phyloP scores from a whole-genome alignment of 2,329 filamentous ascomycete species.

The Dichotomopilus funicola region DNA sequence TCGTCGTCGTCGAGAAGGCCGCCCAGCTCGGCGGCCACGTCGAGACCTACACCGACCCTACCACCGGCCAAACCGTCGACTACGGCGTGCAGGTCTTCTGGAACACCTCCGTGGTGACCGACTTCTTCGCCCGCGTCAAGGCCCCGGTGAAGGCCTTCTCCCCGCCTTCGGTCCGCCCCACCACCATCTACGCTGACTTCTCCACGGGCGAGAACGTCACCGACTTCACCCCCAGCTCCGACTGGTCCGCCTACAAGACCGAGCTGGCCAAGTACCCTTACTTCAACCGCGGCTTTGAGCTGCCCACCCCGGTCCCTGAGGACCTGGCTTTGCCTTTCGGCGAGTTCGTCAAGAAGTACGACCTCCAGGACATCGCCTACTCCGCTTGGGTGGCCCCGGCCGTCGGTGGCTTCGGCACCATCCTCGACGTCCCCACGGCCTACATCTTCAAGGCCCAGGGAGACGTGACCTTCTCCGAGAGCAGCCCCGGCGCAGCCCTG shows the following conservation, averaged over 20 bases:
- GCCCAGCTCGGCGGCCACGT: not conserved
- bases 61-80: not conserved
- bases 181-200: not conserved
- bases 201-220: not conserved
- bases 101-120: not conserved
- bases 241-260: not conserved
- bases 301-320: not conserved
- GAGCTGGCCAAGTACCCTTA: not conserved
- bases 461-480: not conserved
- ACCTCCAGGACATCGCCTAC: not conserved
- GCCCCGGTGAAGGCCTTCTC: not conserved
- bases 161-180: not conserved
- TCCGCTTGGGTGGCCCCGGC: not conserved
- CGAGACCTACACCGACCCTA: not conserved
- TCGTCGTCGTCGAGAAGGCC: not conserved
- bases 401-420: not conserved
- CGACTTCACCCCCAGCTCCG: not conserved
- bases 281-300: not conserved
- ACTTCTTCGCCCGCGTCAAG: not conserved
- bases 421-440: not conserved
- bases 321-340: not conserved
- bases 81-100: not conserved
- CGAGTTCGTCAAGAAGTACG: not conserved
- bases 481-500: not conserved
- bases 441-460: not conserved